Percentiles rank a stretch among this genome's conserved stretches.
phyloP scores from a whole-genome alignment of 768 basidiomycete genomes.

The Lactarius quietus region DNA sequence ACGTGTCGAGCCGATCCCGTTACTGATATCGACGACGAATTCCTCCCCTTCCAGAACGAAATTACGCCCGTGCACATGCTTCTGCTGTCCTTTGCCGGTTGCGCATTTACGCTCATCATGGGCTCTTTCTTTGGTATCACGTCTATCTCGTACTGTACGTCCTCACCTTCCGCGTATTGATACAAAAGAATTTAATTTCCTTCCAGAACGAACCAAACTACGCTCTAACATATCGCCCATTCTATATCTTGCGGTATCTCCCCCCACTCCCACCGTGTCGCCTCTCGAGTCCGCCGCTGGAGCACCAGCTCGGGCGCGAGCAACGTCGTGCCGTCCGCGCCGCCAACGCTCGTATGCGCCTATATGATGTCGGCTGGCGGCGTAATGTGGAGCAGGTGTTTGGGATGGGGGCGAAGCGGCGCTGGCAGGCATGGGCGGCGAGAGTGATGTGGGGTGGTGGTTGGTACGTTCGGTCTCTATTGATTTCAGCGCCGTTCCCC shows the following conservation, averaged over 20 bases:
- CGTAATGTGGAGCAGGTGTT: conserved; percentile 68
- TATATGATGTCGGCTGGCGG: conserved; percentile 74
- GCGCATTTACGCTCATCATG: conserved; percentile 58
- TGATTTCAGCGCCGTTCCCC: neutral
- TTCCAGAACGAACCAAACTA: conserved; percentile 80
- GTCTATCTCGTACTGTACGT: conserved; percentile 71
- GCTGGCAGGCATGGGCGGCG: conserved; percentile 47
- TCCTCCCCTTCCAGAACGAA: conserved; percentile 45
- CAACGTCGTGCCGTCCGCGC: conserved; percentile 65
- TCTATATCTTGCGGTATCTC: conserved; percentile 65
- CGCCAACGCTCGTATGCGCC: conserved; percentile 54
- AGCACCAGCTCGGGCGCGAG: conserved; percentile 61
- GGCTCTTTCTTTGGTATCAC: conserved; percentile 79
- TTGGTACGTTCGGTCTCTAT: conserved; percentile 44
- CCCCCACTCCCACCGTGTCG: conserved; percentile 55
- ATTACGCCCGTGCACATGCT: conserved; percentile 69
- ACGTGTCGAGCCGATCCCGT: conserved; percentile 29
- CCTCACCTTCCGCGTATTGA: conserved; percentile 16
- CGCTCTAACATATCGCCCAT: conserved; percentile 75
- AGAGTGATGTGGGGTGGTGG: conserved; percentile 60
- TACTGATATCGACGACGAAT: neutral
- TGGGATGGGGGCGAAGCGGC: conserved; percentile 43
- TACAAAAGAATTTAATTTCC: neutral
- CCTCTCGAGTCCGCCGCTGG: conserved; percentile 66
- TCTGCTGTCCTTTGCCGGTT: conserved; percentile 54